Conservation (phyloP, 176 grass and related monocot genomes). For the Ampelocalamus luodianensis region DNA sequence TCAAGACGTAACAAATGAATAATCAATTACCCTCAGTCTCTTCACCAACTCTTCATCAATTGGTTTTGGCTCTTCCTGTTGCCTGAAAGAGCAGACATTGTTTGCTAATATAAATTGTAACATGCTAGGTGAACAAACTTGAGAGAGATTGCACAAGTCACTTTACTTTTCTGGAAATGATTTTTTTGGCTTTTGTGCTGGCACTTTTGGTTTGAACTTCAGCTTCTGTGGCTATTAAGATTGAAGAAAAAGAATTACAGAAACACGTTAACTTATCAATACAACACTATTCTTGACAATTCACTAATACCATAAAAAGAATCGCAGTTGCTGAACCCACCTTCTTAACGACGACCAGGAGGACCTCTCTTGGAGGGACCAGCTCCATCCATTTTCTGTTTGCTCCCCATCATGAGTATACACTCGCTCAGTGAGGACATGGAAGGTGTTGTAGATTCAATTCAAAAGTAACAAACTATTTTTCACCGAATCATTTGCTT, state of each 20-base stretch:
- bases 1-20: constrained; percentile 14
- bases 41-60: constrained; percentile 60
- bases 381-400: constrained; percentile 34
- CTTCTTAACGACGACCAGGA: constrained; percentile 36
- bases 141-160: background rate
- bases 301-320: background rate
- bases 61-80: constrained; percentile 37
- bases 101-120: constrained; percentile 1
- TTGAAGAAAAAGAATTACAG: background rate
- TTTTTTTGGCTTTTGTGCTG: constrained; percentile 52
- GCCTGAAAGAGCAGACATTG: constrained; percentile 37
- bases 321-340: background rate
- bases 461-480: background rate
- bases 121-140: background rate
- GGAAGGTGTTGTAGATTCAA: background rate
- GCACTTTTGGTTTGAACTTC: constrained; percentile 67
- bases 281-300: background rate
- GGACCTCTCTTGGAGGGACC: constrained; percentile 20
- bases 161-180: constrained; percentile 40
- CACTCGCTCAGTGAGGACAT: background rate
- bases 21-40: constrained; percentile 57
- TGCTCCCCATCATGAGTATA: constrained; percentile 2
- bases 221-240: constrained; percentile 48
- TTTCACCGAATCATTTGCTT: background rate
- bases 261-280: background rate